Evolutionary conservation across 1,139 yeast species (phyloP).

Genomic region (Yamadazyma dushanensis): DNA sequence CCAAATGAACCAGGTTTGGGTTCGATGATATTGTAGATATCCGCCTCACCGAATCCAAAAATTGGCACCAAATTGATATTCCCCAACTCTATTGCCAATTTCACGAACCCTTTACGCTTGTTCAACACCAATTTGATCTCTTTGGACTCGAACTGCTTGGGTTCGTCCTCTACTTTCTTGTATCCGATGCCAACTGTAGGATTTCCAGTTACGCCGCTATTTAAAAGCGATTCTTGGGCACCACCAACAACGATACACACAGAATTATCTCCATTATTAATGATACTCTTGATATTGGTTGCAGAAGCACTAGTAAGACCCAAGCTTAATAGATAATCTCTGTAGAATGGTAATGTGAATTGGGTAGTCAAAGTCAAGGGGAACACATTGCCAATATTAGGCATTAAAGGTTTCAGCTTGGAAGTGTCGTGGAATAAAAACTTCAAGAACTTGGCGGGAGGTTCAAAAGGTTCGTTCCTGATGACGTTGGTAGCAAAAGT

Average conservation of each 20-base stretch:
- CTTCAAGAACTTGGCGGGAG: constrained; percentile 54
- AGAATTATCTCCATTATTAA: constrained; percentile 66
- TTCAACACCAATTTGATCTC: constrained; percentile 54
- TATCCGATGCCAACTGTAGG: constrained; percentile 51
- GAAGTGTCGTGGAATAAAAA: constrained; percentile 46
- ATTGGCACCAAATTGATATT: constrained; percentile 82
- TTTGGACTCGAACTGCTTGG: constrained; percentile 3
- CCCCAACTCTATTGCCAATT: constrained; percentile 78
- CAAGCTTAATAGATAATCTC: constrained; percentile 79
- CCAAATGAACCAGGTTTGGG: constrained; percentile 55
- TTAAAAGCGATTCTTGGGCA: constrained; percentile 81
- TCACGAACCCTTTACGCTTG: constrained; percentile 85
- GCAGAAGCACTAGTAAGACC: constrained; percentile 89
- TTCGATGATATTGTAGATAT: constrained; percentile 63
- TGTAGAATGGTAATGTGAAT: constrained; percentile 81
- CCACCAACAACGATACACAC: constrained; percentile 94
- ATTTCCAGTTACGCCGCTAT: constrained; percentile 37
- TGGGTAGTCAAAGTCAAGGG: constrained; percentile 82
- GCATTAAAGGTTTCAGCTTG: constrained; percentile 55
- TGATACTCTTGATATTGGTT: constrained; percentile 63
- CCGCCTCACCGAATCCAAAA: constrained; percentile 91
- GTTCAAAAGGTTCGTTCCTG: constrained; percentile 45
- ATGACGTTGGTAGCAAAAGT: constrained; percentile 78
- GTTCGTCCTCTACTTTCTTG: constrained; percentile 32
- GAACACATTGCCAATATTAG: constrained; percentile 75